A percentile compares a stretch with the other conserved stretches of the same genome.
Evolutionary conservation across 2,329 filamentous ascomycete species (phyloP).

Genomic region (Macrophomina phaseolina): DNA sequence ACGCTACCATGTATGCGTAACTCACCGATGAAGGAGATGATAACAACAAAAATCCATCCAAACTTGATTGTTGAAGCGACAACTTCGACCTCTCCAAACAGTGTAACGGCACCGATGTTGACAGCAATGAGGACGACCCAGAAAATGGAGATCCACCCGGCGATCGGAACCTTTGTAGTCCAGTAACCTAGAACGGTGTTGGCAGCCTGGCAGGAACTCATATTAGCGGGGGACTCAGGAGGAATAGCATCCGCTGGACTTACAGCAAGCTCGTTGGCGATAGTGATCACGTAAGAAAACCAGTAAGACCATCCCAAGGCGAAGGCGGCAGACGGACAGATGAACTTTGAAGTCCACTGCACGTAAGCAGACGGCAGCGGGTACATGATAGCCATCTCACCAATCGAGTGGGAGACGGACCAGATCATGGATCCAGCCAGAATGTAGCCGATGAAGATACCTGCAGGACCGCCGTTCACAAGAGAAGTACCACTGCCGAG

Average conservation of each 20-base stretch:
- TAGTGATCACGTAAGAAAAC: slow-evolving; percentile 52
- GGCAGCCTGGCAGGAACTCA: slow-evolving; percentile 38
- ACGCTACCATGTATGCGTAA: neutral
- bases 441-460: slow-evolving; percentile 53
- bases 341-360: slow-evolving; percentile 55
- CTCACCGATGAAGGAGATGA: slow-evolving; percentile 48
- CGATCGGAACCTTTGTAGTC: slow-evolving; percentile 50
- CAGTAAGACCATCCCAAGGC: slow-evolving; percentile 57
- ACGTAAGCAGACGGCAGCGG: slow-evolving; percentile 54
- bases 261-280: slow-evolving; percentile 45
- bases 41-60: slow-evolving; percentile 56
- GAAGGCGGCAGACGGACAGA: slow-evolving; percentile 51
- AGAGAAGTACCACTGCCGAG: slow-evolving; percentile 53
- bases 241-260: neutral
- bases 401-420: slow-evolving; percentile 54
- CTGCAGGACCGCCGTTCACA: slow-evolving; percentile 49
- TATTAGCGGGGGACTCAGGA: neutral
- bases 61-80: slow-evolving; percentile 53
- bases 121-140: slow-evolving; percentile 47
- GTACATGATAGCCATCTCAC: slow-evolving; percentile 55
- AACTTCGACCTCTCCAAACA: slow-evolving; percentile 56
- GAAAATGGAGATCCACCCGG: slow-evolving; percentile 54
- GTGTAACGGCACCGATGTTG: slow-evolving; percentile 51
- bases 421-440: slow-evolving; percentile 50
- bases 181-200: slow-evolving; percentile 53